Base-by-base conservation (phyloP, 1,139 yeast species). In the Kodamaea sp. region DNA sequence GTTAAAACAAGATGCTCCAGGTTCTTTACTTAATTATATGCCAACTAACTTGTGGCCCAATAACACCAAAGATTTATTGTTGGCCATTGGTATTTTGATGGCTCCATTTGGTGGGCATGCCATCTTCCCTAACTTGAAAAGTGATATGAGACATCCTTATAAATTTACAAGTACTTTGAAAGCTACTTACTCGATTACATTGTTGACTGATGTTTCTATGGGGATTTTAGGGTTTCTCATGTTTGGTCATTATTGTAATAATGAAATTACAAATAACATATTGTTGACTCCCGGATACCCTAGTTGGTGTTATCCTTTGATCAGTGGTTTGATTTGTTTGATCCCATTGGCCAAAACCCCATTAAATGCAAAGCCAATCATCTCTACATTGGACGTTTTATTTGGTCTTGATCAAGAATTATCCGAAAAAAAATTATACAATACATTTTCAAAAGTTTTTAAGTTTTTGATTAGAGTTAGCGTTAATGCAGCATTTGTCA, bases 331-430 rank as follows among this genome's bases (percentile, higher is more conserved):
- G 35, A 84, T 89, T 67, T 86, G 95, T 29, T 53, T 89, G 30
- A 79, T 90, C 24, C 97, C 97, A 1, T 61, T 89, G 32, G 89
- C 96, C 1, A 90, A 90, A 55, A 79, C 92, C 1, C 96, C 97
- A 0, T 69, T 90, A 36, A 85, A 83, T 52, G 89, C 94, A 7
- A 79, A 92, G 50, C 97, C 97, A 1, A 83, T 90, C 31, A 78
- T 87, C 15, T 75, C 92, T 5, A 83, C 94, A 1, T 57, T 71
- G 41, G 75, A 70, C 45, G 55, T 60, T 2, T 39, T 70, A 22
- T 53, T 67, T 8, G 53, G 56, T 2, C 52, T 58, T 8, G 52
- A 51, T 15, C 24, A 30, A 6, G 29, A 32, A n/a, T 9, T 20
- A 9, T n/a, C 23, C 8, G 24, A 25, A 8, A 23, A 11, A 2